Percentiles rank a stretch among this genome's conserved stretches.
phyloP scores from a whole-genome alignment of 768 basidiomycete genomes.

The Crassisporium funariophilum region DNA sequence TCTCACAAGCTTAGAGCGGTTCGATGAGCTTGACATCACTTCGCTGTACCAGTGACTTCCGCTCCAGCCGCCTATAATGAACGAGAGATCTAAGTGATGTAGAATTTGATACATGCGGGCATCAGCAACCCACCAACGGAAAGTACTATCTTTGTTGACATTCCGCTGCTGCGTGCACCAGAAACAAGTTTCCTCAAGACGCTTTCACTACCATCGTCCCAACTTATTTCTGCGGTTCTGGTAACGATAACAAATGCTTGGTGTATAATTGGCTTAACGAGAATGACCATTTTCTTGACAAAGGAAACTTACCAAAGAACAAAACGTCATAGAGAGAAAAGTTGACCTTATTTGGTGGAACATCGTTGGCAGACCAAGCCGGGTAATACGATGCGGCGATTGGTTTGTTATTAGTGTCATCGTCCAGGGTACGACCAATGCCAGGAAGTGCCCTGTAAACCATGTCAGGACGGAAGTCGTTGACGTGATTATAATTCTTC shows the following conservation, averaged over 20 bases:
- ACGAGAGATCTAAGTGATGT: slow-evolving; percentile 11
- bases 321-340: slow-evolving; percentile 66
- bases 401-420: slow-evolving; percentile 18
- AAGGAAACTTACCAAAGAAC: slow-evolving; percentile 51
- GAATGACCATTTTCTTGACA: background rate
- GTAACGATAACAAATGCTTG: slow-evolving; percentile 71
- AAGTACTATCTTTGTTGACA: slow-evolving; percentile 63
- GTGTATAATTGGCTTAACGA: slow-evolving; percentile 3
- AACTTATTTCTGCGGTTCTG: slow-evolving; percentile 50
- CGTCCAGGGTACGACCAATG: background rate
- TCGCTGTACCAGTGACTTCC: slow-evolving; percentile 64
- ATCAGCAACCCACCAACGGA: slow-evolving; percentile 53
- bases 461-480: no score
- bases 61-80: slow-evolving; percentile 56
- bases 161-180: slow-evolving; percentile 51
- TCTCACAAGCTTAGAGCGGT: slow-evolving; percentile 54
- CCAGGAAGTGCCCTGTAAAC: slow-evolving; percentile 4
- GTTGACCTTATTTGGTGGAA: slow-evolving; percentile 59
- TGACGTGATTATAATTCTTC: no score
- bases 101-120: background rate
- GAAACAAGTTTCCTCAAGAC: slow-evolving; percentile 58
- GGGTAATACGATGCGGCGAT: slow-evolving; percentile 51
- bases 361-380: slow-evolving; percentile 48
- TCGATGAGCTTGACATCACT: slow-evolving; percentile 47
- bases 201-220: slow-evolving; percentile 50